Base-by-base conservation (phyloP, 148 eudicot genomes). In the Beta vulgaris region DNA sequence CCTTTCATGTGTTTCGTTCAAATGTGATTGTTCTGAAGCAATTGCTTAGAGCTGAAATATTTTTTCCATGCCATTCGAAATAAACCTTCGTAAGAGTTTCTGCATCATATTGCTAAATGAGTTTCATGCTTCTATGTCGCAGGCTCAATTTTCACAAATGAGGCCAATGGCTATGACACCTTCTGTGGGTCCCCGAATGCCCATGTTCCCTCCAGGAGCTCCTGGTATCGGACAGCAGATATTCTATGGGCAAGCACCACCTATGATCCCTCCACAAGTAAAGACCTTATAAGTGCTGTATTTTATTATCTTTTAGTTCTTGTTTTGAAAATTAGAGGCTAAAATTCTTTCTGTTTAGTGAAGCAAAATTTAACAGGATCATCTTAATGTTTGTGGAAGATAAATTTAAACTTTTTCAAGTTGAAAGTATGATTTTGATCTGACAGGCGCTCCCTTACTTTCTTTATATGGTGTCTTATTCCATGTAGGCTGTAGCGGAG, bases 71-170 rank as follows among this genome's bases (percentile, higher is more conserved):
- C n/a, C n/a, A n/a, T n/a, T n/a, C n/a, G n/a, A n/a, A n/a, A n/a
- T n/a, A n/a, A n/a, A n/a, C n/a, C 42, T 39, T 48, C 54, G 15
- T 9, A 12, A 19, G 15, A 19, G 60, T n/a, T 6, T 55, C 29
- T 55, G 31, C 12, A 25, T 55, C 12, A 29, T 28, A 9, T 58
- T 28, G 14, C 53, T 48, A 28, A 36, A 28, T 74, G 16, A 29
- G n/a, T 58, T 23, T 13, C 21, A 51, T 14, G 6, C 16, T 51
- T 34, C n/a, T 19, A 0, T 34, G 31, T 77, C 71, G 76, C 84
- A 93, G 98, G 98, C 93, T n/a, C 98, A 93, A 73, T 93, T 93
- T 79, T 82, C 89, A 0, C 96, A 93, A 68, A 91, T 93, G 96
- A 81, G 98, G 69, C 98, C 98, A 4, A 82, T 93, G 62, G 80